Percentiles rank a stretch among this genome's conserved stretches.
phyloP scores from a whole-genome alignment of 306 rosid species.

The Comarum palustre region DNA sequence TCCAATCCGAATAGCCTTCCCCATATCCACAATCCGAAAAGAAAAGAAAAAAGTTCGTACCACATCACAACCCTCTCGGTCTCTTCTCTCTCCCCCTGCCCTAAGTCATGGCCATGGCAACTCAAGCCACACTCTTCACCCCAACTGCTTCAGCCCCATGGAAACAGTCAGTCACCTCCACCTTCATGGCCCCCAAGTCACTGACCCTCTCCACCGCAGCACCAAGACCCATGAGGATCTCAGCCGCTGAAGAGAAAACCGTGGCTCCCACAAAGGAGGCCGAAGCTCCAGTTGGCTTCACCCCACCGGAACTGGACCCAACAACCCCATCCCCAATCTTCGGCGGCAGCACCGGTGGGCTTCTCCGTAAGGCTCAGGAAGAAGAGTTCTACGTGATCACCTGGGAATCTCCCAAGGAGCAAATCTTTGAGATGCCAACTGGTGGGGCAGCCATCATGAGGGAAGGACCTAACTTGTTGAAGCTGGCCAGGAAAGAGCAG shows the following conservation, averaged over 20 bases:
- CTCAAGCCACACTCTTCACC: conserved; percentile 83
- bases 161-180: conserved; percentile 52
- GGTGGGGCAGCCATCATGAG: conserved; percentile 99
- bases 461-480: conserved; percentile 79
- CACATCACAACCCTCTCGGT: background rate
- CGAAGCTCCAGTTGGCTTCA: conserved; percentile 84
- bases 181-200: conserved; percentile 52
- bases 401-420: conserved; percentile 92
- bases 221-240: conserved; percentile 32
- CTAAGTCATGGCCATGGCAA: conserved; percentile 66
- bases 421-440: conserved; percentile 96
- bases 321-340: conserved; percentile 89
- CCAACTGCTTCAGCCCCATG: conserved; percentile 56
- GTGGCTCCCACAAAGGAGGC: conserved; percentile 25
- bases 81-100: background rate
- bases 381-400: conserved; percentile 96
- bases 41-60: background rate
- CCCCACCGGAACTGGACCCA: conserved; percentile 91
- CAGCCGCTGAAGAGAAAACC: conserved; percentile 32
- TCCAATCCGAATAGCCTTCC: conserved; percentile 37
- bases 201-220: conserved; percentile 29
- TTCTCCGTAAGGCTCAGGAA: conserved; percentile 82
- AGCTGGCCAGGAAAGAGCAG: conserved; percentile 92
- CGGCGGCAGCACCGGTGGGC: conserved; percentile 91
- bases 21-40: background rate